phyloP scores from a whole-genome alignment of 2,329 filamentous ascomycete species.

The Exophiala alcalophila region DNA sequence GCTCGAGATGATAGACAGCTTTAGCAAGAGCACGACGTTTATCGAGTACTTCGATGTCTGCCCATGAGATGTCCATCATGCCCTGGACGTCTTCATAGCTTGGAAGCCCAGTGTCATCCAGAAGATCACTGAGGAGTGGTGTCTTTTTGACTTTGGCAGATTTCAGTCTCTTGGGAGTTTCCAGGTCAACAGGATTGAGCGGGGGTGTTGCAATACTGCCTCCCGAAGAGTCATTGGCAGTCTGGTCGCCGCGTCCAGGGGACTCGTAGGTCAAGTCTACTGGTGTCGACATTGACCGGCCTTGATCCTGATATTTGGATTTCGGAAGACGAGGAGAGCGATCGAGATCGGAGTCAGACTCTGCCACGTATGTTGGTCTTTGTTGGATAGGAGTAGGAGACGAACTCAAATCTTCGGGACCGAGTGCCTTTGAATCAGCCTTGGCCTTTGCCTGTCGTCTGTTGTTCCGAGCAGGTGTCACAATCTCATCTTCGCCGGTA shows the following conservation, averaged over 20 bases:
- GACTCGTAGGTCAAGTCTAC: slow-evolving; percentile 36
- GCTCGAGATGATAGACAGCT: slow-evolving; percentile 17
- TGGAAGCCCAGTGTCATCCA: slow-evolving; percentile 14
- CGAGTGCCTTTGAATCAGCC: too few relatives aligned
- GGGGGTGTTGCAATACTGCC: slow-evolving; percentile 38
- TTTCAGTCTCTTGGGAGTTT: slow-evolving; percentile 1
- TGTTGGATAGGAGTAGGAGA: background rate
- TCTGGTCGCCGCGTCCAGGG: slow-evolving; percentile 1
- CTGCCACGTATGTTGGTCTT: too few relatives aligned
- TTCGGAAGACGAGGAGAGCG: slow-evolving; percentile 13
- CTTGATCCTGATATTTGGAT: slow-evolving; percentile 12
- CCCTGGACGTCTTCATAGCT: slow-evolving; percentile 30
- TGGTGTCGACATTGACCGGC: slow-evolving; percentile 10
- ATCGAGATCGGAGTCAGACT: slow-evolving; percentile 18
- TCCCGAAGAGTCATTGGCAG: slow-evolving; percentile 11
- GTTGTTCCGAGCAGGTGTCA: slow-evolving; percentile 18
- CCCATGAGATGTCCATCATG: slow-evolving; percentile 37
- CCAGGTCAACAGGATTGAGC: slow-evolving; percentile 32
- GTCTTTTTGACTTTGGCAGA: slow-evolving; percentile 1
- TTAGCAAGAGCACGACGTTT: slow-evolving; percentile 37
- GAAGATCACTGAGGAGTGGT: background rate
- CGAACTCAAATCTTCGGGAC: too few relatives aligned
- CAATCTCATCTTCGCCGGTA: slow-evolving; percentile 19
- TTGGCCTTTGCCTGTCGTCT: slow-evolving; percentile 1
- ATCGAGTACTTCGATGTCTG: slow-evolving; percentile 41